Base-by-base conservation (phyloP, 306 rosid genomes). In the Gastrolobium bilobum region DNA sequence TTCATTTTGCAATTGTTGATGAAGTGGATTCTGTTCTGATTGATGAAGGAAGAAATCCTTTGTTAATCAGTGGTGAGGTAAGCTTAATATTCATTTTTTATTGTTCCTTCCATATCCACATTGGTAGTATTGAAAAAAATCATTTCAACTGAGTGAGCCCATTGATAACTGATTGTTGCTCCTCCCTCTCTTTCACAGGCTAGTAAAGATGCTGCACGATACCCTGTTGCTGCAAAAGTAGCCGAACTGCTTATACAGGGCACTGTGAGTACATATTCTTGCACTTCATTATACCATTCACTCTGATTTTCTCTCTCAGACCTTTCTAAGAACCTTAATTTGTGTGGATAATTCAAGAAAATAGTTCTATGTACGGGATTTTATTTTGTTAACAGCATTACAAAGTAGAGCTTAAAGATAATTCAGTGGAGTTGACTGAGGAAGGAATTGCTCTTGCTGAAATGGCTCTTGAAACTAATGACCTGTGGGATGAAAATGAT, bases 401-500 rank as follows among this genome's bases (percentile, higher is more conserved):
- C 87, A 92, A 85, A 2, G 91, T 85, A 78, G 97, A 89, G 86
- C 94, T 94, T 71, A 94, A 94, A 88, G 94, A 94, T 82, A 87
- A 94, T 75, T 89, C 97, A 3, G 97, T 92, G 53, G 97, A 92
- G 91, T 83, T 94, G 91, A 92, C 97, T 11, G 99, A 94, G 81
- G 97, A 94, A 81, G 99, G 99, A 86, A 94, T 94, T 77, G 89
- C 87, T 40, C 97, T 94, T 81, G 98, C 98, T 4, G 98, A 94
- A 85, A 88, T 79, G 85, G 97, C 97, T 86, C 97, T 94, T 57
- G 99, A 94, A 87, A 92, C 97, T 42, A 88, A 83, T 80, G 99
- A 94, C 84, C 88, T 94, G 66, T 94, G 99, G 99, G 99, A 94
- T 91, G 99, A 94, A 87, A 91, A 83, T 88, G 99, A 94, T 85